Evolutionary conservation across 371 early-diverging fungal genomes (phyloP), one percentile per base, ranked within the genome.

Genomic region (Mortierella sp.): DNA sequence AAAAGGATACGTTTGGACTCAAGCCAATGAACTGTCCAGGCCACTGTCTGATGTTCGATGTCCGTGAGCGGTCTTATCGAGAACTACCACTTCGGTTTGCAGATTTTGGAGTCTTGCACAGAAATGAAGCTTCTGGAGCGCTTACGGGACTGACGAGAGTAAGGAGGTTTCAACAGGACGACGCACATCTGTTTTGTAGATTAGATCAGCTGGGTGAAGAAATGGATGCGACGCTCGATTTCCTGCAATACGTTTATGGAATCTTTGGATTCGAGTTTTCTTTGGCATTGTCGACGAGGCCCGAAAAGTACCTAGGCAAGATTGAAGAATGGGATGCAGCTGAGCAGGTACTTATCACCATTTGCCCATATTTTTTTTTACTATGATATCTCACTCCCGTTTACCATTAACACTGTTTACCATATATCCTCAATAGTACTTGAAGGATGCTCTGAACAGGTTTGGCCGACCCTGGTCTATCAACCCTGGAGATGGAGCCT

Each of bases 21-120:
- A 99, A 99, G 90, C 99, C 99, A 4, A 99, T 99, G 99, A 99
- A 99, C 90, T 99, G 99, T 84, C 99, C 99, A 41, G 98, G 97
- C 15, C 99, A 99, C 84, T 99, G 99, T 87, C 85, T 99, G 71
- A 96, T 99, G 92, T 99, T 99, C 89, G 95, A 87, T 67, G 89
- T 93, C 69, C 90, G 94, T 53, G 97, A 97, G 65, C 93, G 97
- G 50, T 96, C 97, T 61, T 98, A 97, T 84, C 93, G 96, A 80
- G 99, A 99, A 63, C 89, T 99, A 63, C 99, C 99, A n/a, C 74
- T 99, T 11, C 93, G 99, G 33, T 88, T 96, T 67, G 99, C 99
- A 15, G 99, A 99, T 87, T 99, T 99, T 84, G 99, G 99, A 69
- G 98, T 99, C 41, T 87, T 99, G 66, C 99, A 99, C 84, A 91